phyloP scores from a whole-genome alignment of 768 basidiomycete species.

The Panus rudis region DNA sequence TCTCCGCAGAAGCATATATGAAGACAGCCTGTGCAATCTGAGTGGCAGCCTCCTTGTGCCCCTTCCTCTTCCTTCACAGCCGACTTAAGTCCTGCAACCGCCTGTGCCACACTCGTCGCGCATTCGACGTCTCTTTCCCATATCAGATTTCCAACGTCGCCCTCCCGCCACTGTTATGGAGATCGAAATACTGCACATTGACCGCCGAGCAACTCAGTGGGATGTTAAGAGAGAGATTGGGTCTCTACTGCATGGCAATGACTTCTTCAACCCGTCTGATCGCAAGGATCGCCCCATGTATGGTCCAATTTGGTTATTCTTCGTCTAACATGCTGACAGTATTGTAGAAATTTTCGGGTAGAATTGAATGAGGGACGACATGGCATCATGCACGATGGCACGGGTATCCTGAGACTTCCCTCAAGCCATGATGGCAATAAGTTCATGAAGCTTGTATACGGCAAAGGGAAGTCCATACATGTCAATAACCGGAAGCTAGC shows the following conservation, averaged over 20 bases:
- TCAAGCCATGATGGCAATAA: conserved; percentile 30
- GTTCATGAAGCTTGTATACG: conserved; percentile 38
- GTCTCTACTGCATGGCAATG: conserved; percentile 47
- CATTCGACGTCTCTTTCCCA: neutral
- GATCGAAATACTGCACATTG: conserved; percentile 27
- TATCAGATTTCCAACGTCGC: neutral
- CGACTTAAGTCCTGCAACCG: no score
- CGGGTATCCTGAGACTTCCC: conserved; percentile 29
- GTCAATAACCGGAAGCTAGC: conserved; percentile 17
- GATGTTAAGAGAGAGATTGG: conserved; percentile 53
- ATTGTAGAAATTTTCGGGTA: conserved; percentile 54
- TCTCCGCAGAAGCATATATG: no score
- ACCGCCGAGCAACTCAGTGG: conserved; percentile 39
- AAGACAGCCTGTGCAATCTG: no score
- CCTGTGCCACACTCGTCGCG: neutral
- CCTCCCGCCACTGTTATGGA: conserved; percentile 26
- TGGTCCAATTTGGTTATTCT: conserved; percentile 1
- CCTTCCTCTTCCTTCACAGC: no score
- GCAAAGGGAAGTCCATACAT: conserved; percentile 21
- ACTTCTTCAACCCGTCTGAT: conserved; percentile 34
- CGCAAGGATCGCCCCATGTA: conserved; percentile 19
- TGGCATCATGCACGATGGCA: conserved; percentile 53
- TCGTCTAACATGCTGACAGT: conserved; percentile 15
- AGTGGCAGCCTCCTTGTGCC: no score
- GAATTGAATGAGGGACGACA: conserved; percentile 40